Percentiles rank a stretch among this genome's conserved stretches.
Conservation (phyloP, 768 basidiomycete species). For the Boletus rubroflammeus region DNA sequence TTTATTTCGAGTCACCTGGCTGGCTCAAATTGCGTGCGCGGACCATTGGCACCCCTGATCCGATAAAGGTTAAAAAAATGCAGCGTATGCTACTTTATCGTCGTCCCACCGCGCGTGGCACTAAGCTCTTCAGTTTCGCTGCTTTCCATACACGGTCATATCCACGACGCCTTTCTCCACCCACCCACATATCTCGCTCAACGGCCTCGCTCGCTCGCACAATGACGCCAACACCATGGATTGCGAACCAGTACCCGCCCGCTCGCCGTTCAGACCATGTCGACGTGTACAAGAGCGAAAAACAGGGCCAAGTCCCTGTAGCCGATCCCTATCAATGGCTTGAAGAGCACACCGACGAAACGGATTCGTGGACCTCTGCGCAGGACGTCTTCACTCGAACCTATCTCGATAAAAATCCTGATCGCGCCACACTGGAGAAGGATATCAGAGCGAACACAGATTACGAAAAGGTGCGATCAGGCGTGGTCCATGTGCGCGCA, state of each 20-base stretch:
- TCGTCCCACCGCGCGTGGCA: conserved; percentile 16
- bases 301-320: conserved; percentile 58
- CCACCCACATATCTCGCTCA: conserved; percentile 1
- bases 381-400: conserved; percentile 57
- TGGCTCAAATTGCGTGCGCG: no score
- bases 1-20: conserved; percentile 1
- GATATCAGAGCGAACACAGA: conserved; percentile 54
- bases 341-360: conserved; percentile 60
- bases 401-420: conserved; percentile 61
- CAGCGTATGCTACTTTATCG: conserved; percentile 12
- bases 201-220: conserved; percentile 12
- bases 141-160: conserved; percentile 8
- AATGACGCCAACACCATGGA: conserved; percentile 49
- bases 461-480: conserved; percentile 42
- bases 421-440: conserved; percentile 54
- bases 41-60: conserved; percentile 33
- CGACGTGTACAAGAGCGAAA: conserved; percentile 65
- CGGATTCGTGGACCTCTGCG: conserved; percentile 57
- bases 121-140: conserved; percentile 21
- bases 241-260: conserved; percentile 55
- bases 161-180: conserved; percentile 7
- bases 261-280: conserved; percentile 64
- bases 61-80: conserved; percentile 25
- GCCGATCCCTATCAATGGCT: conserved; percentile 76
- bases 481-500: neutral